Conservation (phyloP, 2,329 filamentous ascomycete species). For the Claviceps pazoutovae region DNA sequence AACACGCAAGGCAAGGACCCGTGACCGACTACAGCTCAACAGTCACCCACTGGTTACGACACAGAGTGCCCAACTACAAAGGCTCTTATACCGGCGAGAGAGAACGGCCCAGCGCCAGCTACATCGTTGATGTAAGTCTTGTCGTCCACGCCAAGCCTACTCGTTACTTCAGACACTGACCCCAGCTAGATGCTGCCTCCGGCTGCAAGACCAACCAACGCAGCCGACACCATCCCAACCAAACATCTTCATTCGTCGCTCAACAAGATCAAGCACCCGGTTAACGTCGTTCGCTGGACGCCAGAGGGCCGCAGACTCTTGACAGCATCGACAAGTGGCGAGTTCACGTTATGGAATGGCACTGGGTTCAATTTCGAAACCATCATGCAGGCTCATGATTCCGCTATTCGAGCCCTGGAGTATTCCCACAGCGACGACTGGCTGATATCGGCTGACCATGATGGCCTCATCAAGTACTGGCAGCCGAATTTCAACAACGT, state of each 20-base stretch:
- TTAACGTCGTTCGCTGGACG: constrained; percentile 96
- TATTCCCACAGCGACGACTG: constrained; percentile 97
- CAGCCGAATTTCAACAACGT: constrained; percentile 99
- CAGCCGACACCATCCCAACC: constrained; percentile 81
- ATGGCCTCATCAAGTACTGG: constrained; percentile 95
- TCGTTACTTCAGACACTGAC: constrained; percentile 7
- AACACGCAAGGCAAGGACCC: constrained; percentile 42
- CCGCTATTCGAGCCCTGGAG: constrained; percentile 64
- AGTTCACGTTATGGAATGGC: constrained; percentile 97
- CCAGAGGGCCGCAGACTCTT: constrained; percentile 84
- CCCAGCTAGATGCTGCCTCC: constrained; percentile 67
- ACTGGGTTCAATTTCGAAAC: constrained; percentile 99
- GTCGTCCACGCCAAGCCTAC: not conserved
- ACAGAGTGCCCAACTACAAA: constrained; percentile 56
- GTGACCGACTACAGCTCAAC: constrained; percentile 90
- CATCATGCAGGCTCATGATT: constrained; percentile 95
- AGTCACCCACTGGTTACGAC: constrained; percentile 80
- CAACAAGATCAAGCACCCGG: constrained; percentile 94
- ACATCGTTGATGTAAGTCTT: constrained; percentile 61
- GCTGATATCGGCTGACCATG: constrained; percentile 90
- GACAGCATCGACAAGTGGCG: constrained; percentile 89
- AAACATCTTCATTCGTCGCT: constrained; percentile 95
- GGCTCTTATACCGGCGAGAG: constrained; percentile 57
- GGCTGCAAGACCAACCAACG: constrained; percentile 54
- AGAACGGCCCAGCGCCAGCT: constrained; percentile 78